These are phyloP conservation scores for Carex kokanica DNA, from an alignment of 176 grass and related monocot genomes.

Conservation along the genomic window DNA sequence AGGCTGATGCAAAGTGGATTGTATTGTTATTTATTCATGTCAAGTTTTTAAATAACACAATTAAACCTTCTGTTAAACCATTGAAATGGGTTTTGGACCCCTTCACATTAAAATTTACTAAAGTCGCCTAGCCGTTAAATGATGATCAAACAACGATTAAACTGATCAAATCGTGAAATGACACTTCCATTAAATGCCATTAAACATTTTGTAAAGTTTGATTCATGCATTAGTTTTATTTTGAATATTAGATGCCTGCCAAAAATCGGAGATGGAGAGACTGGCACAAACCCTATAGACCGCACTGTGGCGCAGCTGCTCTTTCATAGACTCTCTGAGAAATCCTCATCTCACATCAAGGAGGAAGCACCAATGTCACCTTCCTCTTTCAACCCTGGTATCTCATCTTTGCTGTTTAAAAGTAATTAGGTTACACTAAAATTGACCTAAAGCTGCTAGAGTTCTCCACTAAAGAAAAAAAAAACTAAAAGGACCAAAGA, in stretches of 20 bases:
- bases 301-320: constrained; percentile 36
- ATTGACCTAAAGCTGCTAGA: neutral
- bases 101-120: no score
- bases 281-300: constrained; percentile 37
- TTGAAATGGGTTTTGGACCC: no score
- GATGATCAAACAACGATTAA: no score
- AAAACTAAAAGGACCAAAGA: no score
- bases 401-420: constrained; percentile 4
- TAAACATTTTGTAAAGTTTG: no score
- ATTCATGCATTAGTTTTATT: neutral
- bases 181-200: no score
- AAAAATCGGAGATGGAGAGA: constrained; percentile 23
- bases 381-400: constrained; percentile 20
- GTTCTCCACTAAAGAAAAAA: neutral
- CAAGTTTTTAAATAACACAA: no score
- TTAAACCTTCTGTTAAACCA: no score
- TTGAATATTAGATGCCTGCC: neutral
- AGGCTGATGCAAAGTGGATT: neutral
- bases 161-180: no score
- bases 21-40: neutral
- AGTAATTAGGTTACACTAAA: neutral
- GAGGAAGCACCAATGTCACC: constrained; percentile 25
- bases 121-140: no score
- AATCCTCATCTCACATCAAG: constrained; percentile 3
- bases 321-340: constrained; percentile 32